Evolutionary conservation across 371 early-diverging fungal species (phyloP).

Genomic region (Nematocida sp.): DNA sequence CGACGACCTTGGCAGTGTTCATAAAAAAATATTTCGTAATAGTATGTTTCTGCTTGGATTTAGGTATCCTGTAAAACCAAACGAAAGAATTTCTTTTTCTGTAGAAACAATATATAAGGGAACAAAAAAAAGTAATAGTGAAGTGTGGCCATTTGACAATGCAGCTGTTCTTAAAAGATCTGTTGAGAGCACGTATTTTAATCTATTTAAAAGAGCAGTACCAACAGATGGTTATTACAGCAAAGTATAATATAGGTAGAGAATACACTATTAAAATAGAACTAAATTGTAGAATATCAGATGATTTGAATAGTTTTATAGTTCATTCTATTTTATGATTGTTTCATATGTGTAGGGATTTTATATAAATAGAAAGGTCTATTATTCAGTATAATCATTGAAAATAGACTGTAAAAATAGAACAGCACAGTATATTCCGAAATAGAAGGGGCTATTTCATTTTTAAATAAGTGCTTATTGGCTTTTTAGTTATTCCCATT

Average conservation of each 20-base stretch:
- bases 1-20: constrained; percentile 43
- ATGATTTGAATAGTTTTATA: too few relatives aligned
- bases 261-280: too few relatives aligned
- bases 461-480: too few relatives aligned
- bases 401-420: too few relatives aligned
- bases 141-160: constrained; percentile 2
- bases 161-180: background rate
- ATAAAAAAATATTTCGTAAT: background rate
- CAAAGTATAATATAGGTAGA: background rate
- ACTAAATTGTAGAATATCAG: too few relatives aligned
- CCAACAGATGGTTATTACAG: background rate
- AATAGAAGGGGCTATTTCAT: too few relatives aligned
- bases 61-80: constrained; percentile 28
- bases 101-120: constrained; percentile 12
- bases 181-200: background rate
- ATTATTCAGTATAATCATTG: too few relatives aligned
- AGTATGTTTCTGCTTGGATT: constrained; percentile 17
- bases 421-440: too few relatives aligned
- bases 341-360: too few relatives aligned
- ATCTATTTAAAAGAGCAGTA: background rate
- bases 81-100: constrained; percentile 33
- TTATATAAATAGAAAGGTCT: too few relatives aligned
- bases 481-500: too few relatives aligned
- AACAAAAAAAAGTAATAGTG: background rate
- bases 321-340: too few relatives aligned